Conservation (phyloP, 805 yeast species). For the Brettanomyces sp. region DNA sequence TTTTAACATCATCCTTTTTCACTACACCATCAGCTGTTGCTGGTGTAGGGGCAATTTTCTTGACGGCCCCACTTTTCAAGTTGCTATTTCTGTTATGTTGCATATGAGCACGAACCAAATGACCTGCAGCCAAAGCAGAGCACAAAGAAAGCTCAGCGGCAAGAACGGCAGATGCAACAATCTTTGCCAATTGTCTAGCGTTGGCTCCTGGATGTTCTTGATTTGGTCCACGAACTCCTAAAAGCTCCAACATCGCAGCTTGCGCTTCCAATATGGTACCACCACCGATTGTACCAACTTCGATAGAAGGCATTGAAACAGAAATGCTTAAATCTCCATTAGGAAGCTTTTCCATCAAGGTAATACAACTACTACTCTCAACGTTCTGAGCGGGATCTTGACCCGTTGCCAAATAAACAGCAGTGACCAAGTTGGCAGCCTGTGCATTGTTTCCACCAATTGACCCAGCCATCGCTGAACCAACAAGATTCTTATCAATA, state of each 20-base stretch:
- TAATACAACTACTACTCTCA: constrained; percentile 94
- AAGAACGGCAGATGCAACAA: constrained; percentile 89
- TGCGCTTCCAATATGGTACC: constrained; percentile 98
- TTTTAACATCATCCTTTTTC: constrained; percentile 27
- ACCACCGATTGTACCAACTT: constrained; percentile 98
- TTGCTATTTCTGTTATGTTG: constrained; percentile 67
- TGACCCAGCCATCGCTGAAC: constrained; percentile 98
- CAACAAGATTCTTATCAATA: constrained; percentile 80
- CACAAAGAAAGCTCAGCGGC: constrained; percentile 94
- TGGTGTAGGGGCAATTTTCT: constrained; percentile 10
- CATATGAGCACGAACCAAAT: constrained; percentile 96
- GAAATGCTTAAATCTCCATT: constrained; percentile 81
- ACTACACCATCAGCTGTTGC: constrained; percentile 13
- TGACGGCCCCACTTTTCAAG: constrained; percentile 6
- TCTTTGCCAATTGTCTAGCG: constrained; percentile 85
- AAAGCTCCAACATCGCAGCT: constrained; percentile 86
- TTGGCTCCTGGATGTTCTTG: constrained; percentile 89
- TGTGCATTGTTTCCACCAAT: constrained; percentile 98
- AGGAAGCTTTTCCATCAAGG: constrained; percentile 72
- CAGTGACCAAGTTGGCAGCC: constrained; percentile 94
- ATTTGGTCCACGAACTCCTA: constrained; percentile 95
- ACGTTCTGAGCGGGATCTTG: constrained; percentile 99
- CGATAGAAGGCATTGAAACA: constrained; percentile 99
- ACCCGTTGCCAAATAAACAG: constrained; percentile 89
- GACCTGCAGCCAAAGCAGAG: constrained; percentile 97